Base-by-base conservation (phyloP, 345 rosid species). In the Bruguiera sexangula region DNA sequence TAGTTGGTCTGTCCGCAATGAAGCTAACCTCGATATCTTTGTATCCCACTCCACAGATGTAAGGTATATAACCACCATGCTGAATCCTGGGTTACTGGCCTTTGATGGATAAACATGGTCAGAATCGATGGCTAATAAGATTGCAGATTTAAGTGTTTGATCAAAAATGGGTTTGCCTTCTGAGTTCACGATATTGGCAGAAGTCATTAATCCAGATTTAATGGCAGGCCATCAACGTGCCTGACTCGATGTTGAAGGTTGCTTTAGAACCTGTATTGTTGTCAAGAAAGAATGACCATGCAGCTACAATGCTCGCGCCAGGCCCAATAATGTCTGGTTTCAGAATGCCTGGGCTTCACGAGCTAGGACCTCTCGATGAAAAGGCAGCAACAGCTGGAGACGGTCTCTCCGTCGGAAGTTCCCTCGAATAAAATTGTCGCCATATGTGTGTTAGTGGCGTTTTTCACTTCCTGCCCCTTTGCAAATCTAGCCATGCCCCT, bases 151-250 rank as follows among this genome's bases (percentile, higher is more conserved):
- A 4, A 20, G 24, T 22, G 24, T n/a, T 53, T 53, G 24, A 9
- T 53, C 26, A 53, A n/a, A 8, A 53, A 53, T 53, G 10, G 3
- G 57, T 53, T 53, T 0, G 3, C 13, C 57, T 9, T 6, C 21
- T n/a, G 4, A 3, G 57, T 7, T 53, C 24, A n/a, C 57, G 6
- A 11, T 20, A 22, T 7, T 20, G 8, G 82, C 82, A 3, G 82
- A 67, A 15, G 88, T 84, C 30, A 87, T 78, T 6, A 83, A 73
- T 27, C 87, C 84, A n/a, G 88, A 87, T 84, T 79, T 79, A 46
- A 87, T 76, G 87, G 73, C 84, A 81, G 0, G 88, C 72, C 91
- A 87, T 87, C 8, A 88, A 87, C 46, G 84, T 87, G 67, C 87
- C 91, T 59, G 87, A 83, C 3, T 68, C 24, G 3, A 53, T 53